Evolutionary conservation across 1,284 basidiomycete species (phyloP), one percentile per base, ranked within the genome.

Genomic region (Gastroboletus turbinatus): DNA sequence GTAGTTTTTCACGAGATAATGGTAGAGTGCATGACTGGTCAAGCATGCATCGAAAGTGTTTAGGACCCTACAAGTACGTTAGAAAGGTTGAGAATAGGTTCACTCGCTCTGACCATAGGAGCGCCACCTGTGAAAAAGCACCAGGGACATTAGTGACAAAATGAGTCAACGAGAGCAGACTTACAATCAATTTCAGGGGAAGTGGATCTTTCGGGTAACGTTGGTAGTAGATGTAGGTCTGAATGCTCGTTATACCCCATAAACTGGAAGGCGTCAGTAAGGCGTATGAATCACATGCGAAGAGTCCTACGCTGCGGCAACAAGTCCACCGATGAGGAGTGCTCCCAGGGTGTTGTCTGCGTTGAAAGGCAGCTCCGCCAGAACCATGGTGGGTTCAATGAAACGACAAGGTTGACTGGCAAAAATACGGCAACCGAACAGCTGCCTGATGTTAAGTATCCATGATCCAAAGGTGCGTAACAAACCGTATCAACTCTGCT

Each of bases 181-280:
- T 52, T 56, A 79, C 82, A 65, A 77, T 65, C 14, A 67, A 27
- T 57, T 77, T 82, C 32, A 79, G 61, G 4, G 52, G 44, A 4
- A 60, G 39, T 14, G 68, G 64, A 62, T 85, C 83, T 33, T 64
- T 72, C 2, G 72, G 66, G 27, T 65, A 71, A 19, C 71, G 64
- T 53, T 73, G 70, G 61, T 79, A 84, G 65, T 81, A 85, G 13
- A 77, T 73, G 57, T 76, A 82, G 5, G 77, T 77, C 64, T 85
- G 83, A 11, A 77, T 75, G 57, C 78, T 82, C 9, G 82, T 83
- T 1, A 84, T 67, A 5, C 83, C 83, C 75, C 79, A 85, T 13
- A 85, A 66, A 27, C 83, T 84, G 55, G 14, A 39, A 47, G 44
- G 25, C 9, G 3, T 42, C 19, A 30, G 19, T 13, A 25, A 40